Evolutionary conservation across 139 green algal species (phyloP).

Genomic region (Eudorina sp.): DNA sequence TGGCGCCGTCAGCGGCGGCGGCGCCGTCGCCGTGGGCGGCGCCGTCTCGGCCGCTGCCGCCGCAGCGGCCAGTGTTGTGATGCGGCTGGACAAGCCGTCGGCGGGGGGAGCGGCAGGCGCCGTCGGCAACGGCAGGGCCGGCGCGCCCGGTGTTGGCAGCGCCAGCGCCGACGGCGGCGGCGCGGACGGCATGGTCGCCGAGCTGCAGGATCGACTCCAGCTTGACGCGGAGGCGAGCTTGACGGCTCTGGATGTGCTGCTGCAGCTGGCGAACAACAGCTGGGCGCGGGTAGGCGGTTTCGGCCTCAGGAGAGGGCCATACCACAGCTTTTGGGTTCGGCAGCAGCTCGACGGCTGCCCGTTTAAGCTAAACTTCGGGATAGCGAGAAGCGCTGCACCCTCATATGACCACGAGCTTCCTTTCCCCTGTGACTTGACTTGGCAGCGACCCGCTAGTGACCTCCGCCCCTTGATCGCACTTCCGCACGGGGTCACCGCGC

Average conservation of each 20-base stretch:
- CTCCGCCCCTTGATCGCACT: no score
- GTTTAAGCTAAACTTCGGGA: background rate
- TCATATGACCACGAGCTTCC: background rate
- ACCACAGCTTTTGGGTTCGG: no score
- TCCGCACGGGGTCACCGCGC: no score
- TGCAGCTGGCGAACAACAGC: constrained; percentile 34
- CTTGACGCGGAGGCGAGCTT: constrained; percentile 33
- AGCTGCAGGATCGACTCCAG: constrained; percentile 3
- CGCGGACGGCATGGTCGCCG: background rate
- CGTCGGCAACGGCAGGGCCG: background rate
- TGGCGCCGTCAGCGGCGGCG: background rate
- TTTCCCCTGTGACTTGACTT: no score
- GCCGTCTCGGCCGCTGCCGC: background rate
- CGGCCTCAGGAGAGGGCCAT: background rate
- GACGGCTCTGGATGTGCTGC: constrained; percentile 14
- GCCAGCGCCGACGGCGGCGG: background rate
- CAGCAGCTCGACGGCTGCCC: no score
- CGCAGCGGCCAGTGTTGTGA: background rate
- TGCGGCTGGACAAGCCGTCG: background rate
- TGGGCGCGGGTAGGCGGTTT: constrained; percentile 18
- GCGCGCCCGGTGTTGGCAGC: background rate
- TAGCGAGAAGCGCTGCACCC: background rate
- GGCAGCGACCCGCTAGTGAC: no score
- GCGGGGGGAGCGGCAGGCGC: background rate
- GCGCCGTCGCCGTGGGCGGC: background rate